These are phyloP conservation scores for Alternaria consortialis DNA, from an alignment of 2,329 filamentous ascomycete genomes.

Conservation along the genomic window DNA sequence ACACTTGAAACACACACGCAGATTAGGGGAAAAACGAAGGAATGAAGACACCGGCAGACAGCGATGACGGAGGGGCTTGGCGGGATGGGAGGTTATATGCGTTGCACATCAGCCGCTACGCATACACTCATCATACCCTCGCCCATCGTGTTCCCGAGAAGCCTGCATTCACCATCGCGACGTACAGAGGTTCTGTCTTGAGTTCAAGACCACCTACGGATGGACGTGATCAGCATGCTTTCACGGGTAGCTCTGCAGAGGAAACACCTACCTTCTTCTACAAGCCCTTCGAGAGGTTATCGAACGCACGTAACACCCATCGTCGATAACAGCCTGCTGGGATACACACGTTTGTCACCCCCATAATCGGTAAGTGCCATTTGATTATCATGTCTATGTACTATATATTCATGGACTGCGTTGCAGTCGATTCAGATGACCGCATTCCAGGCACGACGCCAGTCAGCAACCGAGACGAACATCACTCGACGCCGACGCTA, in stretches of 20 bases:
- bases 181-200: background rate
- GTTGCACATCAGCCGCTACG: constrained; percentile 15
- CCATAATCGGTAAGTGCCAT: constrained; percentile 9
- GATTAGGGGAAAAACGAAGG: constrained; percentile 20
- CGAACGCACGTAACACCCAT: constrained; percentile 18
- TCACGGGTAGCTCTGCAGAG: constrained; percentile 27
- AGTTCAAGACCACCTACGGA: background rate
- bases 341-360: constrained; percentile 10
- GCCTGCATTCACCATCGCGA: constrained; percentile 1
- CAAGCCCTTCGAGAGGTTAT: constrained; percentile 2
- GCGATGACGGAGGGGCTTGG: constrained; percentile 14
- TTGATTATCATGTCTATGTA: constrained; percentile 29
- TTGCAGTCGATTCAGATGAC: constrained; percentile 17
- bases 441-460: constrained; percentile 7
- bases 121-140: constrained; percentile 20
- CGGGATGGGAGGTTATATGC: constrained; percentile 14
- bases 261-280: constrained; percentile 22
- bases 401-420: constrained; percentile 43
- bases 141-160: background rate
- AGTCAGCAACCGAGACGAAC: constrained; percentile 11
- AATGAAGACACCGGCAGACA: background rate
- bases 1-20: constrained; percentile 37
- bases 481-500: constrained; percentile 14
- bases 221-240: constrained; percentile 13
- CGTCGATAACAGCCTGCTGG: constrained; percentile 19